Conservation (phyloP, 257 asterid genomes). For the Solanum ossicruentum region DNA sequence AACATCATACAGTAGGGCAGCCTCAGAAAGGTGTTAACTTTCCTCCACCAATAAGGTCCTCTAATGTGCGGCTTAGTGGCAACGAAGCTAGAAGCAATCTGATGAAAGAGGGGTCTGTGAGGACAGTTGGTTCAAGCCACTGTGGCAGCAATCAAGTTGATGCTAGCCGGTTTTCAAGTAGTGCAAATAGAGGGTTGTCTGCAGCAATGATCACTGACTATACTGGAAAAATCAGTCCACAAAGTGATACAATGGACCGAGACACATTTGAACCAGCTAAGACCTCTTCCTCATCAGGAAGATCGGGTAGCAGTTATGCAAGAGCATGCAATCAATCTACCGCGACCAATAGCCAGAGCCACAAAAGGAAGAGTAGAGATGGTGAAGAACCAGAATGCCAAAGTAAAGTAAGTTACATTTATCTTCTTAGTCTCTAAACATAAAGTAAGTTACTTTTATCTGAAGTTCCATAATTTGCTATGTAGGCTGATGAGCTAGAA, state of each 20-base stretch:
- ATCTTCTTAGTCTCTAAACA: background rate
- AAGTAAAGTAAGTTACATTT: conserved; percentile 42
- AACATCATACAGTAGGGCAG: background rate
- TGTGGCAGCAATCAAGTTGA: conserved; percentile 70
- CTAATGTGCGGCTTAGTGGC: background rate
- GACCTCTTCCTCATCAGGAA: conserved; percentile 58
- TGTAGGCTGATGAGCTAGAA: conserved; percentile 58
- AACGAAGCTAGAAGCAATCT: background rate
- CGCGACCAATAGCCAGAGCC: conserved; percentile 17
- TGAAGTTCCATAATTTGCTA: background rate
- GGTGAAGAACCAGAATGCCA: conserved; percentile 56
- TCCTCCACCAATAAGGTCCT: conserved; percentile 2
- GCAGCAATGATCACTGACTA: conserved; percentile 9
- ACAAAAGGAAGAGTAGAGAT: conserved; percentile 52
- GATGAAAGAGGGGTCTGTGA: conserved; percentile 27
- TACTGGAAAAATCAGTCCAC: conserved; percentile 19
- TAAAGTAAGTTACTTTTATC: conserved; percentile 30
- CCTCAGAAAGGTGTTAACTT: background rate
- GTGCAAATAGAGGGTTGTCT: conserved; percentile 12
- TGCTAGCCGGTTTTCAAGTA: conserved; percentile 28
- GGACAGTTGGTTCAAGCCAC: conserved; percentile 58
- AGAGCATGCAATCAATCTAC: conserved; percentile 32
- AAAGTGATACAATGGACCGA: conserved; percentile 21
- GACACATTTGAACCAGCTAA: conserved; percentile 27
- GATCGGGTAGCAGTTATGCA: conserved; percentile 52